These are phyloP conservation scores for Chrysanthemum seticuspe DNA, from an alignment of 129 eudicot genomes.

Conservation along the genomic window DNA sequence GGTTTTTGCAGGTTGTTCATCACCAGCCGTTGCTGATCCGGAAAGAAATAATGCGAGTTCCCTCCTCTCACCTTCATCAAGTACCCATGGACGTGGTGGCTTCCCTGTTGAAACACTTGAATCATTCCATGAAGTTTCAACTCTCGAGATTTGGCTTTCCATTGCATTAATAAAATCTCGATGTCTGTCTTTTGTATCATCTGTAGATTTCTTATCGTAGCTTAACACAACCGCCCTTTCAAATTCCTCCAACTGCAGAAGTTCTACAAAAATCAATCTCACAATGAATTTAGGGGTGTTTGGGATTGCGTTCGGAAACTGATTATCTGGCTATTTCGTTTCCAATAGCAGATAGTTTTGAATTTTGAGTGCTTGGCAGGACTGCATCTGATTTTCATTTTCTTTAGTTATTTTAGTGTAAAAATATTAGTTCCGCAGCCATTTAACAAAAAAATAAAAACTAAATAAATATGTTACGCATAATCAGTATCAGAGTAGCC, in stretches of 20 bases:
- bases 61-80: conserved; percentile 70
- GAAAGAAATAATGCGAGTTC: conserved; percentile 80
- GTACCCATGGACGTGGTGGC: conserved; percentile 78
- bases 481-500: too few species aligned
- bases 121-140: conserved; percentile 53
- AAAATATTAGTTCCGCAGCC: too few species aligned
- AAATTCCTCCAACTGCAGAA: conserved; percentile 82
- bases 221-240: conserved; percentile 63
- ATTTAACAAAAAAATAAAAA: too few species aligned
- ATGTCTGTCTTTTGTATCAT: conserved; percentile 71
- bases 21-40: conserved; percentile 39
- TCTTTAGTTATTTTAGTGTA: too few species aligned
- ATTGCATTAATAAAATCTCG: conserved; percentile 64
- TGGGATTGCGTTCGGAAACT: too few species aligned
- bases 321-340: too few species aligned
- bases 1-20: conserved; percentile 26
- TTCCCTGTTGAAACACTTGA: conserved; percentile 58
- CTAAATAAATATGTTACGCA: too few species aligned
- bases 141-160: conserved; percentile 54
- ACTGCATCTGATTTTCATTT: too few species aligned
- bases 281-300: background rate
- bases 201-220: conserved; percentile 42
- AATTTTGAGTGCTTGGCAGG: too few species aligned
- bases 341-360: too few species aligned
- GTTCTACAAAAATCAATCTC: conserved; percentile 16